Percentiles rank a stretch among this genome's conserved stretches.
phyloP scores from a whole-genome alignment of 2,329 filamentous ascomycete genomes.

The Gyromitra esculenta region DNA sequence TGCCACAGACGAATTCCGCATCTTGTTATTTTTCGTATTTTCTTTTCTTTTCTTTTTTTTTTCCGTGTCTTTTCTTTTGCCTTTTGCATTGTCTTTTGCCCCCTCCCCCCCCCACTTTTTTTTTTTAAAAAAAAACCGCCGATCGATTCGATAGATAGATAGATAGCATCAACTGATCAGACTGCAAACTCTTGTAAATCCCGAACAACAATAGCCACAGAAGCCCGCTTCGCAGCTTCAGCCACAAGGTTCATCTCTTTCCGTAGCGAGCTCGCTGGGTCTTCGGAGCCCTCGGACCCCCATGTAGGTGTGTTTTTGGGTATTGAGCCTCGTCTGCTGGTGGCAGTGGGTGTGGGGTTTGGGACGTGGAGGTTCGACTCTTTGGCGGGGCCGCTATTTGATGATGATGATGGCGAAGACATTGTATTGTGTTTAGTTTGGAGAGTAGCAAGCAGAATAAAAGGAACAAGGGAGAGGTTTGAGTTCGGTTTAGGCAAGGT shows the following conservation, averaged over 20 bases:
- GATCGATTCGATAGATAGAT: neutral
- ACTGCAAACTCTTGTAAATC: constrained; percentile 81
- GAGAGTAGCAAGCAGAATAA: too few species aligned
- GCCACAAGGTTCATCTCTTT: constrained; percentile 75
- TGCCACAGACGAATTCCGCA: constrained; percentile 37
- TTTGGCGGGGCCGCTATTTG: constrained; percentile 36
- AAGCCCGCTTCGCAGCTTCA: constrained; percentile 90
- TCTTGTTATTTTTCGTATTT: constrained; percentile 16
- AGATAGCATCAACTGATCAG: constrained; percentile 58
- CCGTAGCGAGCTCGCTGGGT: constrained; percentile 50
- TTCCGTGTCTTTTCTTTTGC: constrained; percentile 6
- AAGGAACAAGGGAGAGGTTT: neutral
- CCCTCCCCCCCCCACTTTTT: constrained; percentile 4
- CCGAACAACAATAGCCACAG: constrained; percentile 86
- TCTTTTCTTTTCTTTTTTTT: constrained; percentile 23
- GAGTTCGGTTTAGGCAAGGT: too few species aligned
- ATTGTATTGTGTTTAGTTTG: constrained; percentile 25
- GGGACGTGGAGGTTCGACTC: constrained; percentile 52
- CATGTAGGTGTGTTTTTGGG: constrained; percentile 51
- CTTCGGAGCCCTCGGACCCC: constrained; percentile 48
- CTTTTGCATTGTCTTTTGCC: neutral
- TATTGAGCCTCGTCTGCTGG: constrained; percentile 54
- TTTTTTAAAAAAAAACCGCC: constrained; percentile 2
- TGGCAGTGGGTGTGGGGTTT: constrained; percentile 54
- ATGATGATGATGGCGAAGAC: constrained; percentile 48